Evolutionary conservation across 768 basidiomycete species (phyloP), one percentile per base, ranked within the genome.

Genomic region (Rhodosporidiobolus odoratus): DNA sequence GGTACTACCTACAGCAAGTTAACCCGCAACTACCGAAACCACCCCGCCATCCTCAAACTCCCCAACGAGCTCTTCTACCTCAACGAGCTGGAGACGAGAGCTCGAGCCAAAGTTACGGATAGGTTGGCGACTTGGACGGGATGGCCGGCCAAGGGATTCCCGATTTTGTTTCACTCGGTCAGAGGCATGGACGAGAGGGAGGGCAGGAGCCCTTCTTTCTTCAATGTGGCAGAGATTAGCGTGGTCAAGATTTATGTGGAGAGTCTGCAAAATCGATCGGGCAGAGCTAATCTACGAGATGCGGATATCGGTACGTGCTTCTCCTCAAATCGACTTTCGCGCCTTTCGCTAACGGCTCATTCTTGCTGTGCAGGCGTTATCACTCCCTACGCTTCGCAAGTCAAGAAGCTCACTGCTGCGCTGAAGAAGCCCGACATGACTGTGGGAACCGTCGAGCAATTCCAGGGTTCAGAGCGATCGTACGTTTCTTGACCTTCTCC

Each of bases 11-110:
- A 71, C 56, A 25, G 47, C 50, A 70, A 68, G 52, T 72, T 78
- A 12, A 35, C 57, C 16, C 60, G 75, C 62, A 81, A 81, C 69
- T 81, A 80, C 71, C 77, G 80, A 13, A 78, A 75, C 13, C 78
- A 79, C 41, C 68, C 78, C 34, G 71, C 76, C 3, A 77, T 80
- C 45, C 76, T 81, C 25, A 75, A 76, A 67, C 62, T 77, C 21
- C 79, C 79, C 0, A 78, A 79, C 58, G 62, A 75, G 2, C 61
- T 78, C 52, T 81, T 80, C 73, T 81, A 81, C 69, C 59, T 75
- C 12, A 75, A 78, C 66, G 76, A 77, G 5, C 75, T 81, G 35
- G 57, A 72, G 13, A 71, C 78, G 19, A 58, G 64, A 35, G 77
- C 78, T 0, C 12, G 37, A 3, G 37, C 68, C 32, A 67, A 59